Base-by-base conservation (phyloP, 208 protist genomes). In the Leishmania braziliensis region DNA sequence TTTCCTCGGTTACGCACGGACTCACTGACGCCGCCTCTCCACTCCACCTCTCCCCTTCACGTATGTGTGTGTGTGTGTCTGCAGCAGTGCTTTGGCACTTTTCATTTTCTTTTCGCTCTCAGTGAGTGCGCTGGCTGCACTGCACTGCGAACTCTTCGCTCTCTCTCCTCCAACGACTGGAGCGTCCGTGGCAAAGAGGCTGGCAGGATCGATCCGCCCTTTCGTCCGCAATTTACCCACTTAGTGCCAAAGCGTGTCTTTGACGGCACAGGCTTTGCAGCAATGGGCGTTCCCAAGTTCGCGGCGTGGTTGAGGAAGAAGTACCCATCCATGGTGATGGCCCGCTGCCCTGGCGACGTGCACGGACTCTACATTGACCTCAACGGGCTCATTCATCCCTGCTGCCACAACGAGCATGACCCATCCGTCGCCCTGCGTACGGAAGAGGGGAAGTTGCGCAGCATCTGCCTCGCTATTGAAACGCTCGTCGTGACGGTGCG, bases 381-480 rank as follows among this genome's bases (percentile, higher is more conserved):
- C 46, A 98, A 98, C 85, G 98, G 97, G 14, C 81, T 99, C 48
- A 99, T 99, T 81, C 99, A 99, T 88, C 98, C 98, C 1, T 99
- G 98, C 80, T 98, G 96, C 71, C 99, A 99, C 86, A 94, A 95
- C 69, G 98, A 99, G 69, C 80, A 96, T 73, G 93, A 97, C 77
- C 71, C 81, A 4, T 65, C 81, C 60, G 81, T 94, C 69, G 90
- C 91, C 3, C 63, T 84, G 26, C 91, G 96, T 18, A 92, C 90
- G 0, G 91, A 97, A 48, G 69, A 83, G 36, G 89, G 96, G 79
- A 98, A 97, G 87, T 51, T 98, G 63, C 73, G 86, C 36, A 75
- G 93, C 33, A 90, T 98, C 46, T 99, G 99, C 84, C 78, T 93
- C 23, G 99, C 99, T 81, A 90, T 99, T 16, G 99, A 99, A 77